Conservation (phyloP, 2,329 filamentous ascomycete genomes). For the Pseudocercospora vitis region DNA sequence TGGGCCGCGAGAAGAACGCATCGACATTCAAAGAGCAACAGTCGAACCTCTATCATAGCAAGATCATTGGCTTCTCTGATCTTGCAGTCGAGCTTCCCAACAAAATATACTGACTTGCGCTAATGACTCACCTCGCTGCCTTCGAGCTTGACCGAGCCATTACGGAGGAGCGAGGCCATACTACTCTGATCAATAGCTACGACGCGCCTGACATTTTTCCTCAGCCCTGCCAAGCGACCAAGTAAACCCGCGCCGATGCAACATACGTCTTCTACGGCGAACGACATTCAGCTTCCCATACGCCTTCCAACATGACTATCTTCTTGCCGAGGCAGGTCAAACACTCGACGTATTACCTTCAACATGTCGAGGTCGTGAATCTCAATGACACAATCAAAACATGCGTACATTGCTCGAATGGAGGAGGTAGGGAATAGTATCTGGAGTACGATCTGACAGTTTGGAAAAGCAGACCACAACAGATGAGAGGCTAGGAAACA, state of each 20-base stretch:
- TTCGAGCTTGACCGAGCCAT: not conserved
- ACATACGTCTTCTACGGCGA: not conserved
- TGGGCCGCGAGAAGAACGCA: too few species aligned
- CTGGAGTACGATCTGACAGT: too few species aligned
- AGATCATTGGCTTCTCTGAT: conserved; percentile 17
- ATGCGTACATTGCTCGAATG: too few species aligned
- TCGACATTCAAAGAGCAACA: too few species aligned
- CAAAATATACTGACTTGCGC: conserved; percentile 11
- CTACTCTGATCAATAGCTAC: not conserved
- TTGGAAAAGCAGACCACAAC: too few species aligned
- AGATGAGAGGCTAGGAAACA: too few species aligned
- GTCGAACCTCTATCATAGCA: too few species aligned
- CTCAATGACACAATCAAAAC: too few species aligned
- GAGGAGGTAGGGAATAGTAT: too few species aligned
- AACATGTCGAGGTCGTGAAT: not conserved
- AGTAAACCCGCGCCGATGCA: not conserved
- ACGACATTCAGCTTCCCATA: not conserved
- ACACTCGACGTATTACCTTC: not conserved
- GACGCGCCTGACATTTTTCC: not conserved
- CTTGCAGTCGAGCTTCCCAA: conserved; percentile 27
- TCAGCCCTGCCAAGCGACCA: not conserved
- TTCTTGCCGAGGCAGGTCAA: not conserved
- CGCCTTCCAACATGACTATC: not conserved
- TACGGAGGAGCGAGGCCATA: not conserved
- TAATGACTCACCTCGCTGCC: conserved; percentile 29